Base-by-base conservation (phyloP, 2,329 filamentous ascomycete species). In the Myriosclerotinia scirpicola region DNA sequence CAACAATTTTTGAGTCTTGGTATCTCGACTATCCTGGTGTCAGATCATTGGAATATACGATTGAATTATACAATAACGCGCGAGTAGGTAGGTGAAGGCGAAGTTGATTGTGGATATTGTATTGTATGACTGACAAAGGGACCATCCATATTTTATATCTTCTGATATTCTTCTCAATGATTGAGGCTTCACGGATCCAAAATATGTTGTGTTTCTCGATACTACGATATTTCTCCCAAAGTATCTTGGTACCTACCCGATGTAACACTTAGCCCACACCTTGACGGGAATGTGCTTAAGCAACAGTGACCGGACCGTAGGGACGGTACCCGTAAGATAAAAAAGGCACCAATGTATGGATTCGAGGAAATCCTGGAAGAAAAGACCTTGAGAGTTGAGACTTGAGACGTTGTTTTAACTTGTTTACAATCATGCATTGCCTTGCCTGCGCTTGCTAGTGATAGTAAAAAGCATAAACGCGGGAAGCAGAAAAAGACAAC, bases 251-350 rank as follows among this genome's bases (percentile, higher is more conserved):
- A 65, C 36, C 54, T 65, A 61, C 55, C 56, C 64, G 52, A 63
- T 20, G 64, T 66, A 62, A 44, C 56, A 55, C 63, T 11, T 30
- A 50, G 8, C 34, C 8, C n/a, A 60, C 44, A 14, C n/a, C 44
- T 40, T 48, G 48, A 38, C 64, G 64, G 64, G 44, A 48, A 46
- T 53, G 22, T 66, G 58, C 64, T 66, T 54, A 17, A 17, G 26
- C 22, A 58, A 42, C 38, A 40, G 34, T 64, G 52, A 46, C 58
- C 59, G 58, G 64, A 48, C 64, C 64, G 58, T 63, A 66, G 64
- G 64, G 64, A 66, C 64, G 64, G 64, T 62, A 62, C 64, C 58
- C 64, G 64, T 54, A 30, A 54, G 17, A 34, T 34, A 34, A 62
- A 62, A 46, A 3, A 50, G 20, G n/a, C 44, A 60, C 44, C 44